phyloP scores from a whole-genome alignment of 441 rosid species.

The Macaranga tanarius region DNA sequence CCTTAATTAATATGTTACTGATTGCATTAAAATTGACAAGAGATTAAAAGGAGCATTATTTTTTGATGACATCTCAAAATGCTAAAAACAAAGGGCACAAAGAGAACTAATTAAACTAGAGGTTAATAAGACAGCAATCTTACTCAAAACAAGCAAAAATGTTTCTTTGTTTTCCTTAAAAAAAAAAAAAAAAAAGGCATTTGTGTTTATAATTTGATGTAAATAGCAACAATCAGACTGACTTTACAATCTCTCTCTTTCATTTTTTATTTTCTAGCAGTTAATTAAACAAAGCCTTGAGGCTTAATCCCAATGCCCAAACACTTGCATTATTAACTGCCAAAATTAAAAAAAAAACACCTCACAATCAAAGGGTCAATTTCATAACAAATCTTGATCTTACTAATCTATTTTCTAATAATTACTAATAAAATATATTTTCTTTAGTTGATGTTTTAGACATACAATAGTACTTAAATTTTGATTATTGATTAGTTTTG shows the following conservation, averaged over 20 bases:
- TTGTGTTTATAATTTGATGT: neutral
- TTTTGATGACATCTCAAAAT: too few relatives aligned
- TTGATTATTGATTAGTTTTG: too few relatives aligned
- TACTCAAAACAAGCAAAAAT: conserved; percentile 7
- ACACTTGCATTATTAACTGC: neutral
- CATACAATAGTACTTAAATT: too few relatives aligned
- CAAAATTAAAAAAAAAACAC: neutral
- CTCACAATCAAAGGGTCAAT: neutral
- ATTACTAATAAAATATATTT: too few relatives aligned
- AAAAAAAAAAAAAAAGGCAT: neutral
- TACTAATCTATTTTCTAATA: too few relatives aligned
- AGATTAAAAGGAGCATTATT: too few relatives aligned
- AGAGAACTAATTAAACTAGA: neutral
- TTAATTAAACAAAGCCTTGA: neutral
- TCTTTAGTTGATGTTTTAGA: too few relatives aligned
- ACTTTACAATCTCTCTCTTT: neutral
- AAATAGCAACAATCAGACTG: neutral
- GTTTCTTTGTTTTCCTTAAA: neutral
- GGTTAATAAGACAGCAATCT: neutral
- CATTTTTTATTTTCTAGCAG: neutral
- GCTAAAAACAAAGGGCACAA: neutral
- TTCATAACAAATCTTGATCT: neutral
- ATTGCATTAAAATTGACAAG: too few relatives aligned
- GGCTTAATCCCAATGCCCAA: neutral
- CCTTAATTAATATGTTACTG: too few relatives aligned